These are phyloP conservation scores for Hypoxylon crocopeplum DNA, from an alignment of 495 filamentous ascomycete species.

Conservation along the genomic window DNA sequence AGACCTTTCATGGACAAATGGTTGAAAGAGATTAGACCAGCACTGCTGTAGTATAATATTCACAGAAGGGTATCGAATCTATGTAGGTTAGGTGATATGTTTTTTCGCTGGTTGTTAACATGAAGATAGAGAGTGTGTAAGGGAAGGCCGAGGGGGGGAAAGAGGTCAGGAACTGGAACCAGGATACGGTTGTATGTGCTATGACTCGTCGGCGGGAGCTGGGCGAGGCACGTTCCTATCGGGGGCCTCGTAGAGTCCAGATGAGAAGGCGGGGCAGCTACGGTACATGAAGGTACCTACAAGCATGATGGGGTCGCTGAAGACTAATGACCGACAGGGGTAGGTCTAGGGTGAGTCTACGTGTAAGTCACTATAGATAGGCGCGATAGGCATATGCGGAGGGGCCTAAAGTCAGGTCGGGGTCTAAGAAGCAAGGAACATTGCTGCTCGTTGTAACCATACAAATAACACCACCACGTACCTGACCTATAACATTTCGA, in stretches of 20 bases:
- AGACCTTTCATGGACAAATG: slow-evolving; percentile 6
- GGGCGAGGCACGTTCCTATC: slow-evolving; percentile 27
- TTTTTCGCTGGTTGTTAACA: slow-evolving; percentile 14
- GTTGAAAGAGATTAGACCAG: slow-evolving; percentile 16
- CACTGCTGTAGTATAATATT: slow-evolving; percentile 32
- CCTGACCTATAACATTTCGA: background rate
- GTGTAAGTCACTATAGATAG: slow-evolving; percentile 28
- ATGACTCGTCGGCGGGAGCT: slow-evolving; percentile 20
- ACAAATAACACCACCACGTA: background rate
- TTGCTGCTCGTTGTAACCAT: background rate
- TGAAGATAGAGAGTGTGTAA: slow-evolving; percentile 9
- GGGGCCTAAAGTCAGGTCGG: background rate
- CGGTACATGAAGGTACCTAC: slow-evolving; percentile 17
- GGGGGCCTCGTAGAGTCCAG: slow-evolving; percentile 9
- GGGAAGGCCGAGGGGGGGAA: slow-evolving; percentile 1
- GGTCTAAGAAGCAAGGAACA: slow-evolving; percentile 27
- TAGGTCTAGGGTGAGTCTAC: slow-evolving; percentile 26
- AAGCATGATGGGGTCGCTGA: no score
- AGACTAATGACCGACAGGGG: slow-evolving; percentile 25
- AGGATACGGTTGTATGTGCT: slow-evolving; percentile 27
- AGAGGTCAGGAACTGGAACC: slow-evolving; percentile 27
- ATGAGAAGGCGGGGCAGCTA: slow-evolving; percentile 31
- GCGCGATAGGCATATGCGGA: slow-evolving; percentile 37
- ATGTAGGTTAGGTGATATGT: slow-evolving; percentile 7
- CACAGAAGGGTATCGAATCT: slow-evolving; percentile 33